phyloP scores from a whole-genome alignment of 805 yeast genomes.

The Blastobotrys terrestris region DNA sequence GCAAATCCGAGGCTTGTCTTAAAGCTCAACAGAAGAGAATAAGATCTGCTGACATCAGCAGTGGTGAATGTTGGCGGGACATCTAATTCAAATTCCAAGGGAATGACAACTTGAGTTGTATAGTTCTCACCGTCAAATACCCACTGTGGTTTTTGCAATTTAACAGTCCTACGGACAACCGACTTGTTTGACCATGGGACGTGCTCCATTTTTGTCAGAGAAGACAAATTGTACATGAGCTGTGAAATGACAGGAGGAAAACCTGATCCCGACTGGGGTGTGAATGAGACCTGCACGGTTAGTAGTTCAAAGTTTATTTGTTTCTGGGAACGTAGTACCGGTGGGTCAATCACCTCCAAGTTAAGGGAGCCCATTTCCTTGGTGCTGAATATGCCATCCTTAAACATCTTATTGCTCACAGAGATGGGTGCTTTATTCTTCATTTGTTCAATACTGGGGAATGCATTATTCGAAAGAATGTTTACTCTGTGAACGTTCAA shows the following conservation, averaged over 20 bases:
- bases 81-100: not conserved
- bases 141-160: not conserved
- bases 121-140: not conserved
- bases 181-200: not conserved
- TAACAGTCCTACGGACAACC: not conserved
- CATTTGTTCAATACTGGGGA: too few relatives aligned
- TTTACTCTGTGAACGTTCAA: too few relatives aligned
- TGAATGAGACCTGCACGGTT: not conserved
- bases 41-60: not conserved
- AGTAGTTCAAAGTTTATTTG: not conserved
- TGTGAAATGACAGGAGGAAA: not conserved
- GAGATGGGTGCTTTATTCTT: too few relatives aligned
- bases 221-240: not conserved
- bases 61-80: not conserved
- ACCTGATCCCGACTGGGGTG: not conserved
- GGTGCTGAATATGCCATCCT: too few relatives aligned
- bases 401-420: too few relatives aligned
- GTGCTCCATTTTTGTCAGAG: not conserved
- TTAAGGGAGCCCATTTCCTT: too few relatives aligned
- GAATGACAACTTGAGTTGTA: not conserved
- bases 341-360: too few relatives aligned
- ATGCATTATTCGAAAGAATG: too few relatives aligned
- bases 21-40: not conserved
- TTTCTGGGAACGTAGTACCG: too few relatives aligned
- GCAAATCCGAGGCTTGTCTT: not conserved